These are phyloP conservation scores for Rhizopus stolonifer DNA, from an alignment of 371 early-diverging fungal genomes.

Conservation along the genomic window DNA sequence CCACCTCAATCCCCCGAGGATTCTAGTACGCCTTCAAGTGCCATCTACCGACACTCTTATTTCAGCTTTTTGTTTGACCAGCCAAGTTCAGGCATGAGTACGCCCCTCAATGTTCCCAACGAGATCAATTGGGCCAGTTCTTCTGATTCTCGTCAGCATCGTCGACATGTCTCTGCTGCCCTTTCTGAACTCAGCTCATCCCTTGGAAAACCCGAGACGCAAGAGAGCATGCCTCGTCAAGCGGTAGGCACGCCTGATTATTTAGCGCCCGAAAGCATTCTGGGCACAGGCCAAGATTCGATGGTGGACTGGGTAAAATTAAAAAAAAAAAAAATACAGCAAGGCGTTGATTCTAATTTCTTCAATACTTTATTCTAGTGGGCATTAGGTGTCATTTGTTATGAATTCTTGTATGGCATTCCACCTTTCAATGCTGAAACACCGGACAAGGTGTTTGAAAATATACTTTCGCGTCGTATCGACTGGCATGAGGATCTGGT, in stretches of 20 bases:
- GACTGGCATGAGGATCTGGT: constrained; percentile 71
- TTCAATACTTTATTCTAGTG: constrained; percentile 53
- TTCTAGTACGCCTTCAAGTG: constrained; percentile 10
- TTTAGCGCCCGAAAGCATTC: constrained; percentile 92
- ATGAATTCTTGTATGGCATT: constrained; percentile 84
- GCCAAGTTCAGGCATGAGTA: constrained; percentile 11
- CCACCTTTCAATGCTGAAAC: constrained; percentile 88
- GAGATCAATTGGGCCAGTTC: constrained; percentile 3
- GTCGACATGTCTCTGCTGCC: constrained; percentile 24
- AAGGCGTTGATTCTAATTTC: no score
- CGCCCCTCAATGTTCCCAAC: constrained; percentile 14
- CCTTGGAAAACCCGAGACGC: constrained; percentile 1
- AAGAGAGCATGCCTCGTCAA: constrained; percentile 9
- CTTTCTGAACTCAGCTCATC: constrained; percentile 16
- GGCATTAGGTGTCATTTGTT: constrained; percentile 89
- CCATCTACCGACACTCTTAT: constrained; percentile 36
- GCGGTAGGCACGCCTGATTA: constrained; percentile 97
- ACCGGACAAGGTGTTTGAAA: constrained; percentile 83
- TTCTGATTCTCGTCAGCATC: constrained; percentile 25
- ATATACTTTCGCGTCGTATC: constrained; percentile 74
- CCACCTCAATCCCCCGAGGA: constrained; percentile 34
- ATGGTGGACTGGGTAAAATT: constrained; percentile 93
- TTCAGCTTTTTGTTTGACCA: constrained; percentile 35
- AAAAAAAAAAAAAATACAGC: no score
- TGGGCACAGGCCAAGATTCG: constrained; percentile 82